A percentile compares a stretch with the other conserved stretches of the same genome.
Evolutionary conservation across 148 eudicot species (phyloP).

Genomic region (Diospyros kaki): DNA sequence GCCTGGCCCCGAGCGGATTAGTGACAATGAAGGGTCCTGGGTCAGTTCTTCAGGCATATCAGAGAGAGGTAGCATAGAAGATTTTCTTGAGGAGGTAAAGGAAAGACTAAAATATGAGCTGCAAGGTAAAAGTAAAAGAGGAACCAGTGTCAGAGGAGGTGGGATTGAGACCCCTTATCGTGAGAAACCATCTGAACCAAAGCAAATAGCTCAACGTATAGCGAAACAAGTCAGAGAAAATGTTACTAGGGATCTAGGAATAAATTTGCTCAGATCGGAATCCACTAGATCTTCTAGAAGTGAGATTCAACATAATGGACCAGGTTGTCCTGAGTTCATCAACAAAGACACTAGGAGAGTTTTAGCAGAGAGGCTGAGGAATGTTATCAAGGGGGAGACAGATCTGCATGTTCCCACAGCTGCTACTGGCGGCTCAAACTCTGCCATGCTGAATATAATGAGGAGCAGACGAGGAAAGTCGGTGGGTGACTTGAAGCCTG

Average conservation of each 20-base stretch:
- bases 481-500: constrained; percentile 34
- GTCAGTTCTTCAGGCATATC: constrained; percentile 61
- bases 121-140: constrained; percentile 50
- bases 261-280: constrained; percentile 62
- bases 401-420: constrained; percentile 21
- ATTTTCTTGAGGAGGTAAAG: constrained; percentile 96
- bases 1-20: constrained; percentile 70
- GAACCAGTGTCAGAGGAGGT: constrained; percentile 65
- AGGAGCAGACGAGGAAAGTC: constrained; percentile 37
- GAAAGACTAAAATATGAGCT: constrained; percentile 67
- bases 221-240: constrained; percentile 53
- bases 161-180: constrained; percentile 83
- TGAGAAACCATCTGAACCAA: constrained; percentile 57
- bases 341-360: constrained; percentile 49
- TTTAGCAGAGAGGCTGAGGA: constrained; percentile 61
- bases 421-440: constrained; percentile 28
- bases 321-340: constrained; percentile 58
- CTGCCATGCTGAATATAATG: constrained; percentile 29
- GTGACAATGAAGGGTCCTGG: constrained; percentile 64
- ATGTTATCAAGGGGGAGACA: constrained; percentile 52
- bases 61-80: constrained; percentile 72
- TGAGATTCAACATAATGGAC: constrained; percentile 46
- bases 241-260: constrained; percentile 41
- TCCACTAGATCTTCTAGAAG: constrained; percentile 72
- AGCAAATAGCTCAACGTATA: constrained; percentile 53